Conservation (phyloP, 805 yeast species). For the Saccharomycopsis sp. region DNA sequence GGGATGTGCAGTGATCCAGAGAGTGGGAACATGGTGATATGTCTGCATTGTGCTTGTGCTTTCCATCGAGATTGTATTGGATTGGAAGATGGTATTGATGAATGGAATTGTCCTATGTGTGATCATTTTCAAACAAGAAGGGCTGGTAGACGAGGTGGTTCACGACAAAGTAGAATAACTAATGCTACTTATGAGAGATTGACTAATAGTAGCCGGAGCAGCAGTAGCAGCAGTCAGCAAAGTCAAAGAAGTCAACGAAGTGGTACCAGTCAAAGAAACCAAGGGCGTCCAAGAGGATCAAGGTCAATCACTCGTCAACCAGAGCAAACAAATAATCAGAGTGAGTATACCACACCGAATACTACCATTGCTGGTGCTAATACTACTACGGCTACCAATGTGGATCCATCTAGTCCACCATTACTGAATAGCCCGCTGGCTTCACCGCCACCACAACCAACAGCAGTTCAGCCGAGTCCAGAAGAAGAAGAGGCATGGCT, state of each 20-base stretch:
- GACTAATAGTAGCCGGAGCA: not conserved
- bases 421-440: too few species aligned
- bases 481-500: slow-evolving; percentile 21
- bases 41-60: slow-evolving; percentile 11
- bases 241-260: slow-evolving; percentile 11
- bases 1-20: not conserved
- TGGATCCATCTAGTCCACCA: too few species aligned
- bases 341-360: not conserved
- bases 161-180: not conserved
- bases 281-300: too few species aligned
- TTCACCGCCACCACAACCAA: not conserved
- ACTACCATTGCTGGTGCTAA: not conserved
- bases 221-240: slow-evolving; percentile 8
- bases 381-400: not conserved
- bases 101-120: slow-evolving; percentile 49
- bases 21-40: slow-evolving; percentile 18
- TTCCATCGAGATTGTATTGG: slow-evolving; percentile 40
- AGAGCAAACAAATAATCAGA: not conserved
- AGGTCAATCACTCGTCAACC: too few species aligned
- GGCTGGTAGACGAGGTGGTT: not conserved
- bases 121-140: slow-evolving; percentile 33
- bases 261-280: slow-evolving; percentile 7
- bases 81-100: slow-evolving; percentile 21
- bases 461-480: slow-evolving; percentile 19
- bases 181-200: not conserved